phyloP scores from a whole-genome alignment of 495 filamentous ascomycete species.

The Eremomyces bilateralis region DNA sequence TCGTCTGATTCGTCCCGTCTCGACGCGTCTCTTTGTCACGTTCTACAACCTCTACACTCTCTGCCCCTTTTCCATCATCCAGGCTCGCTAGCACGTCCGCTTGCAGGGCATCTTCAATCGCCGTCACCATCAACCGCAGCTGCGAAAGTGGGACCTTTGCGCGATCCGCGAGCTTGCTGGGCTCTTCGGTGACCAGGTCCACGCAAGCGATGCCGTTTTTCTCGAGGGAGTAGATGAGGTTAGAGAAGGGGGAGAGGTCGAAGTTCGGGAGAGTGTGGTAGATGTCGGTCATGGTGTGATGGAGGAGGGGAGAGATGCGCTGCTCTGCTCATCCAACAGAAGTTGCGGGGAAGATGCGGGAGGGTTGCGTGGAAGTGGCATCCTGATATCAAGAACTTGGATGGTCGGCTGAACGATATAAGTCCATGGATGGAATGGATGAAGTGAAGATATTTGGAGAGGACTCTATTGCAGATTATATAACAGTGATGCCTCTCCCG shows the following conservation, averaged over 20 bases:
- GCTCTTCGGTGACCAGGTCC: slow-evolving; percentile 72
- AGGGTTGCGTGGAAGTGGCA: no score
- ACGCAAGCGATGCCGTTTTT: slow-evolving; percentile 48
- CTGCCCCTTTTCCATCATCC: slow-evolving; percentile 7
- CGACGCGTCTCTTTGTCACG: slow-evolving; percentile 2
- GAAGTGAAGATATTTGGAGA: no score
- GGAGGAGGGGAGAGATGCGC: neutral
- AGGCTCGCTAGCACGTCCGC: slow-evolving; percentile 31
- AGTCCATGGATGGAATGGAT: no score
- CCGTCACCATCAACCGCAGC: slow-evolving; percentile 42
- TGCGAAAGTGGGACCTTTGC: slow-evolving; percentile 65
- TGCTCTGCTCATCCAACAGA: no score
- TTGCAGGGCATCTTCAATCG: slow-evolving; percentile 45
- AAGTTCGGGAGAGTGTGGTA: slow-evolving; percentile 63
- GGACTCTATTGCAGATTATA: no score
- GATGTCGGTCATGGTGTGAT: slow-evolving; percentile 69
- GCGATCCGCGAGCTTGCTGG: slow-evolving; percentile 64
- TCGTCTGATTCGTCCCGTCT: slow-evolving; percentile 6
- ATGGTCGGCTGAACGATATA: no score
- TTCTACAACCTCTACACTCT: neutral
- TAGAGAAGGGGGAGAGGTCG: slow-evolving; percentile 38
- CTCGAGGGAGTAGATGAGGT: slow-evolving; percentile 64
- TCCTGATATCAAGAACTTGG: no score
- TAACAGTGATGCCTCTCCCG: no score
- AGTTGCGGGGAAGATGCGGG: no score